Conservation (phyloP, 2,329 filamentous ascomycete species). For the Karstenula rhodostoma region DNA sequence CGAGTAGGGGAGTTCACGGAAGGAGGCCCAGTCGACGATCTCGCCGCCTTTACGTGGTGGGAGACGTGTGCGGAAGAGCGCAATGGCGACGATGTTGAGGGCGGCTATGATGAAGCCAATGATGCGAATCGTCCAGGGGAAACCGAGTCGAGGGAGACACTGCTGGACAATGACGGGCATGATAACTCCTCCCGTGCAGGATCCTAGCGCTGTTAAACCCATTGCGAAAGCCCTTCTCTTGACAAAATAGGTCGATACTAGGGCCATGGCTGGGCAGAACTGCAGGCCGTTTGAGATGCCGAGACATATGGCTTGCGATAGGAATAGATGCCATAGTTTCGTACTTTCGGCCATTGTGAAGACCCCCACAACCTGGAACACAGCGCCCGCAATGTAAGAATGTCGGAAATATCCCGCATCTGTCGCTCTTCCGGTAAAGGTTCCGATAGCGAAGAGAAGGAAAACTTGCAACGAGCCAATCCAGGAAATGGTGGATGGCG, state of each 20-base stretch:
- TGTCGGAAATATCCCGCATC: conserved; percentile 43
- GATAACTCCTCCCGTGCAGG: conserved; percentile 40
- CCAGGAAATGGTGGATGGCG: conserved; percentile 46
- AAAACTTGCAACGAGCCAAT: conserved; percentile 45
- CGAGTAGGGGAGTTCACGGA: conserved; percentile 51
- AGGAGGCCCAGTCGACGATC: conserved; percentile 52
- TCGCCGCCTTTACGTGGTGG: conserved; percentile 53
- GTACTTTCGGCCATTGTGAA: conserved; percentile 40
- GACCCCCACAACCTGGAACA: conserved; percentile 46
- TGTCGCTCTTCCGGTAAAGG: conserved; percentile 40
- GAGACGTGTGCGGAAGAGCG: conserved; percentile 48
- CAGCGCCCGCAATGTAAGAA: conserved; percentile 34
- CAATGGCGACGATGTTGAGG: conserved; percentile 40
- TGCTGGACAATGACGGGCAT: conserved; percentile 45
- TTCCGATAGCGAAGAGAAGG: conserved; percentile 41
- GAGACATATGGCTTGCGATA: conserved; percentile 63
- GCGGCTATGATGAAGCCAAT: conserved; percentile 67
- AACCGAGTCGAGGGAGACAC: conserved; percentile 49
- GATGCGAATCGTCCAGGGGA: conserved; percentile 69
- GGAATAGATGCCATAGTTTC: conserved; percentile 44
- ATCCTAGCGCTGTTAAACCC: conserved; percentile 38
- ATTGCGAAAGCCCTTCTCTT: conserved; percentile 40
- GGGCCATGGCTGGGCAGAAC: conserved; percentile 64
- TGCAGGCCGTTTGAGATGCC: conserved; percentile 61
- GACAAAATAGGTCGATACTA: conserved; percentile 55